phyloP scores from a whole-genome alignment of 1,284 basidiomycete species.

The Boletellus sp. region DNA sequence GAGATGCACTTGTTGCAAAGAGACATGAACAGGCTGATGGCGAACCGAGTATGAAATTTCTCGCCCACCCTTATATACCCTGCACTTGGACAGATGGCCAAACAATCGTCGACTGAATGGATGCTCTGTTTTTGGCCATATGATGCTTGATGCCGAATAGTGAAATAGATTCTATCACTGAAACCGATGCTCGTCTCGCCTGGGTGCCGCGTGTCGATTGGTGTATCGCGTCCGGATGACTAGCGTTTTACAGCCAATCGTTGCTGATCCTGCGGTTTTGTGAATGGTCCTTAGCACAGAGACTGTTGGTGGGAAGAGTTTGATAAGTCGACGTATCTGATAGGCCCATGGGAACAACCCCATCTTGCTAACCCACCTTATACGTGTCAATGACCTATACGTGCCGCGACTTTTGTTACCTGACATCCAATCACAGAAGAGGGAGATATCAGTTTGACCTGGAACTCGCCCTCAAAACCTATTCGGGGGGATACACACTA shows the following conservation, averaged over 20 bases:
- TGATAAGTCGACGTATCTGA: background rate
- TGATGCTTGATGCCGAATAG: too few species aligned
- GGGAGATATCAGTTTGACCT: background rate
- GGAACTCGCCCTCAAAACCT: background rate
- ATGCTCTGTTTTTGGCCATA: too few species aligned
- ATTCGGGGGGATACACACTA: too few species aligned
- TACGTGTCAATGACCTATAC: background rate
- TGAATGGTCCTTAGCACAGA: background rate
- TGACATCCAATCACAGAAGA: background rate
- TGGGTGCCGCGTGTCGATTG: background rate
- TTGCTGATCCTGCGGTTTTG: background rate
- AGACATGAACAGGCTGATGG: constrained; percentile 14
- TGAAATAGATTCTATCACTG: too few species aligned
- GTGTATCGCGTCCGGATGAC: background rate
- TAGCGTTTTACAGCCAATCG: background rate
- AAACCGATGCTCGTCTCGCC: background rate
- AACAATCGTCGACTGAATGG: too few species aligned
- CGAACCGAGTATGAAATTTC: too few species aligned
- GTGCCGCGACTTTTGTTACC: too few species aligned
- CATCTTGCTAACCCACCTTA: constrained; percentile 1
- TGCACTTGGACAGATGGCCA: too few species aligned
- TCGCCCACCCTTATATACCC: too few species aligned
- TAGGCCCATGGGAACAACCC: background rate
- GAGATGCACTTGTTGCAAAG: constrained; percentile 21
- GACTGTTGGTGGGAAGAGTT: background rate